phyloP scores from a whole-genome alignment of 2,329 filamentous ascomycete genomes.

The Tolypocladium ophioglossoides region DNA sequence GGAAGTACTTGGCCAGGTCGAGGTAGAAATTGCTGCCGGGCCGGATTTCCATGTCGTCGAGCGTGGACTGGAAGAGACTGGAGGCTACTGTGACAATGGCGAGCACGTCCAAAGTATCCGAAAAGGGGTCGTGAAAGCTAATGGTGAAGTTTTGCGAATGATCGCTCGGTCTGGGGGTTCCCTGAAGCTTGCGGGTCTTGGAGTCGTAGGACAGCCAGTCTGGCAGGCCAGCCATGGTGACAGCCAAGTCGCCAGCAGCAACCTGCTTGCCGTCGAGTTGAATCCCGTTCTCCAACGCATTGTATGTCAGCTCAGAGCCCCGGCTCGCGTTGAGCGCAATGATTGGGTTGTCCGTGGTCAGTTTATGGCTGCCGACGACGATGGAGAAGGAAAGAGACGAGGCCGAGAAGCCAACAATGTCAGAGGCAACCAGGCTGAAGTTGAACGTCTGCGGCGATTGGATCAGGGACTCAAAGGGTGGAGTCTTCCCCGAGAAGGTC shows the following conservation, averaged over 20 bases:
- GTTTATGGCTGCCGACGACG: slow-evolving; percentile 57
- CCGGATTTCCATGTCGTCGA: slow-evolving; percentile 27
- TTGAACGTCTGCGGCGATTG: slow-evolving; percentile 62
- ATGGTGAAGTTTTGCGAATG: slow-evolving; percentile 53
- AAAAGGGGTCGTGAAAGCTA: slow-evolving; percentile 46
- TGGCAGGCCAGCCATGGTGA: slow-evolving; percentile 44
- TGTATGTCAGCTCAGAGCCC: slow-evolving; percentile 41
- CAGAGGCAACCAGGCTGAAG: slow-evolving; percentile 66
- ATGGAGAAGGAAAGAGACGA: slow-evolving; percentile 58
- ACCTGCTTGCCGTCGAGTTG: slow-evolving; percentile 46
- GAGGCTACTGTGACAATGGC: slow-evolving; percentile 28
- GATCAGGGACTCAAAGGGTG: slow-evolving; percentile 49
- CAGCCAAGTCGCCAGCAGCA: slow-evolving; percentile 37
- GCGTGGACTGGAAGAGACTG: slow-evolving; percentile 27
- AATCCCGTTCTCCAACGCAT: slow-evolving; percentile 38
- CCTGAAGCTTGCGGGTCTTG: slow-evolving; percentile 49
- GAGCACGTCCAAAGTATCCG: slow-evolving; percentile 47
- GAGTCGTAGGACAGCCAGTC: slow-evolving; percentile 60
- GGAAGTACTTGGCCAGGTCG: slow-evolving; percentile 31
- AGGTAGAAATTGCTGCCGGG: slow-evolving; percentile 31
- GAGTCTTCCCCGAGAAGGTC: slow-evolving; percentile 61
- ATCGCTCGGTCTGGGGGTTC: slow-evolving; percentile 50
- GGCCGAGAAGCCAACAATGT: slow-evolving; percentile 67
- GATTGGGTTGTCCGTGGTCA: slow-evolving; percentile 50
- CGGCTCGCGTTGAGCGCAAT: slow-evolving; percentile 47